Base-by-base conservation (phyloP, 805 yeast species). In the Yarrowia osloensis region DNA sequence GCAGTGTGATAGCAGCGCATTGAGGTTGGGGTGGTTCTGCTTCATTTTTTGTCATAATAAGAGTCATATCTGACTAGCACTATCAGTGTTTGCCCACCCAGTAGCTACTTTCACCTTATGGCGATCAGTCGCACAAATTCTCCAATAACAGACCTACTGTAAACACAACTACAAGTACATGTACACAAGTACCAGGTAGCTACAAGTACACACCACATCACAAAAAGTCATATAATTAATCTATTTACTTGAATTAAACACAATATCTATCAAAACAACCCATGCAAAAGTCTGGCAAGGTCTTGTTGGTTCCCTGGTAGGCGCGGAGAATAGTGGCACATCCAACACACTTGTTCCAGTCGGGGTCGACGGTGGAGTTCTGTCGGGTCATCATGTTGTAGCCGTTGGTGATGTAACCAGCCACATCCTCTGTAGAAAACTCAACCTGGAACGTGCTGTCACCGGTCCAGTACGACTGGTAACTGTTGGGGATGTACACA, bases 281-380 rank as follows among this genome's bases (percentile, higher is more conserved):
- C 61, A 54, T 35, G 31, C 61, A 54, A 24, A 54, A 54, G 17
- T 54, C 61, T 0, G 61, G 61, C 6, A 54, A 35, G 31, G 61
- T 54, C 61, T 22, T 37, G 44, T 54, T 54, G n/a, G 61, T 35
- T 3, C 61, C 61, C 26, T 54, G 61, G n/a, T 37, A 54, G 24
- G 61, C 84, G 75, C 97, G 86, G 76, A 90, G 87, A 68, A 91
- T 80, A 57, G 90, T 84, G 5, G 97, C 96, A 82, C 97, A 91
- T 3, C 90, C 90, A 57, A 91, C 81, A 80, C 97, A 91, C 4
- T 86, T 82, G 47, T 84, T 79, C 87, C 90, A 90, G 49, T 88
- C 85, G 7, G 79, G 74, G 74, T 89, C 96, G 29, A 87, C 74
- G 8, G 96, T 88, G 39, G 85, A 78, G 74, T 91, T 91, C 69